These are phyloP conservation scores for Phytopythium boreale DNA, from an alignment of 352 stramenopile genomes.

Conservation along the genomic window DNA sequence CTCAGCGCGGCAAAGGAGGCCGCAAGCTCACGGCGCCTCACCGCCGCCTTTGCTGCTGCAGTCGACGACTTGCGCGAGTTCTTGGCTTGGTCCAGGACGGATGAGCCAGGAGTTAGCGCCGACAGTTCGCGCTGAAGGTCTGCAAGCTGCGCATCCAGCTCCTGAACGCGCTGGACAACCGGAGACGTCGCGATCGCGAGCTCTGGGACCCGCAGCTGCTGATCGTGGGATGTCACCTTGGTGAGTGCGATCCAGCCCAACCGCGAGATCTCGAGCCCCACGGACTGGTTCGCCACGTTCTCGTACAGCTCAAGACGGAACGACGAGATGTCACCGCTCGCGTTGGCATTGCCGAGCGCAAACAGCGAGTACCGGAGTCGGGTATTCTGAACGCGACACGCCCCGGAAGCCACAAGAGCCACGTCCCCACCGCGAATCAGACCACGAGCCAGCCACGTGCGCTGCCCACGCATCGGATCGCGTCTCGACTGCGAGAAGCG, in stretches of 20 bases:
- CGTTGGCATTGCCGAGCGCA: slow-evolving; percentile 10
- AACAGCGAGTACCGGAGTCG: slow-evolving; percentile 34
- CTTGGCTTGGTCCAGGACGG: background rate
- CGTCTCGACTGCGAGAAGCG: background rate
- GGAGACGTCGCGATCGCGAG: slow-evolving; percentile 24
- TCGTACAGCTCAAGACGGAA: slow-evolving; percentile 49
- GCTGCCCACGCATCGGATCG: slow-evolving; percentile 8
- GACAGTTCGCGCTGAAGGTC: slow-evolving; percentile 4
- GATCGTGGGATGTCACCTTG: slow-evolving; percentile 35
- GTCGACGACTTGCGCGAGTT: slow-evolving; percentile 5
- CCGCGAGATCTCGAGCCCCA: slow-evolving; percentile 20
- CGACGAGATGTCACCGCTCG: slow-evolving; percentile 3
- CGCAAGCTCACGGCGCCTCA: background rate
- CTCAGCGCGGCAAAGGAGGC: background rate
- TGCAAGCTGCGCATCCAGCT: slow-evolving; percentile 11
- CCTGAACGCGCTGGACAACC: slow-evolving; percentile 5
- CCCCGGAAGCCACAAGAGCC: slow-evolving; percentile 19
- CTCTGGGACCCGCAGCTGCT: slow-evolving; percentile 28
- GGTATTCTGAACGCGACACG: slow-evolving; percentile 17
- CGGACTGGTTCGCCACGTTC: slow-evolving; percentile 6
- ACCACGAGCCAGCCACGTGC: slow-evolving; percentile 21
- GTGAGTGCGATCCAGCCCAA: slow-evolving; percentile 44
- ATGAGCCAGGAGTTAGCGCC: background rate
- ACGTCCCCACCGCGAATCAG: slow-evolving; percentile 18
- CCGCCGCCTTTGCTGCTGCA: background rate